Base-by-base conservation (phyloP, 192 early-diverging fungal species). In the Umbelopsis sp. region DNA sequence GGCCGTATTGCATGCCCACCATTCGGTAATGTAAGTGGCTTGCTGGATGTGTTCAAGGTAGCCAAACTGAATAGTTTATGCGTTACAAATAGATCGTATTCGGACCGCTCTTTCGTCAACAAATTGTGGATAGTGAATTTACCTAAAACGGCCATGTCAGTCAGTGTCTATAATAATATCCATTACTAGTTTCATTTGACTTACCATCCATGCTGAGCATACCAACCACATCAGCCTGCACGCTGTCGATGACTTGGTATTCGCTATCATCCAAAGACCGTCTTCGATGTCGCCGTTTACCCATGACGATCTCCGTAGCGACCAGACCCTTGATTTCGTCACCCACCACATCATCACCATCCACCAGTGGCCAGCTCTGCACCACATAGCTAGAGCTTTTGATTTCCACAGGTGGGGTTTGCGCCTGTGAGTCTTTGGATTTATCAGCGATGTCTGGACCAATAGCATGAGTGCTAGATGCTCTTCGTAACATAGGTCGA, bases 171-270 rank as follows among this genome's bases (percentile, higher is more conserved):
- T 47, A 64, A 35, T 58, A 45, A 2, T 33, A 6, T 9, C 46
- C 10, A 23, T 30, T 23, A 49, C n/a, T 41, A 46, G 50, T 23
- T 25, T 7, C 22, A 51, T 7, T 16, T 22, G 12, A 7, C 50
- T 52, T 80, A 85, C 86, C 86, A 70, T 87, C 86, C 84, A 85
- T 85, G 22, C 82, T 82, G 55, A 87, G 75, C 66, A 87, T 71
- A 9, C 82, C 86, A 18, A 87, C 68, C n/a, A 84, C 76, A 46
- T 83, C 82, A 20, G 73, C 35, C 72, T 69, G 46, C 45, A 48
- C 37, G n/a, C 27, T 48, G 25, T 52, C 67, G 3, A 41, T 47
- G 0, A 51, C n/a, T 49, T 77, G 50, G n/a, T 10, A 50, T 20
- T 68, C 47, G 8, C 15, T 30, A 35, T 53, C 47, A 41, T 74